Evolutionary conservation across 345 rosid species (phyloP).

Genomic region (Rhodamnia argentea): DNA sequence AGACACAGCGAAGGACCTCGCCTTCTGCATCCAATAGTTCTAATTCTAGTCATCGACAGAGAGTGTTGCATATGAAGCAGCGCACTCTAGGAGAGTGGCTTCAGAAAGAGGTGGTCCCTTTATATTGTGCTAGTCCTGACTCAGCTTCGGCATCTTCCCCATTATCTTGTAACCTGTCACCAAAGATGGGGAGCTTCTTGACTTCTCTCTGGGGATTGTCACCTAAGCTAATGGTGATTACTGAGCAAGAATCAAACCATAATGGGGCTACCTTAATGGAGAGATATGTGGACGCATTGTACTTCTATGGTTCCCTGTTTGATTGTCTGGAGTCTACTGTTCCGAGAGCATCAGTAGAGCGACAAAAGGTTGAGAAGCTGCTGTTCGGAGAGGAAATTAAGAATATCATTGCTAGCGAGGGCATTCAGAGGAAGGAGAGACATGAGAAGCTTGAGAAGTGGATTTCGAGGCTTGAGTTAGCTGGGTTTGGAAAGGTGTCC

Average conservation of each 20-base stretch:
- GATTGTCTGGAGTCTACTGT: slow-evolving; percentile 64
- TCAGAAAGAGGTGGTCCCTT: slow-evolving; percentile 32
- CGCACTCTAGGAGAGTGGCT: slow-evolving; percentile 65
- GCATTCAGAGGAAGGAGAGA: slow-evolving; percentile 51
- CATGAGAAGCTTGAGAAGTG: slow-evolving; percentile 70
- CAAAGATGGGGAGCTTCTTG: slow-evolving; percentile 40
- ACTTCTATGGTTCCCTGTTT: slow-evolving; percentile 53
- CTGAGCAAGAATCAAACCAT: slow-evolving; percentile 62
- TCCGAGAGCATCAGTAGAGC: slow-evolving; percentile 34
- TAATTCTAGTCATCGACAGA: slow-evolving; percentile 14
- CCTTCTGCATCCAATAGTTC: slow-evolving; percentile 22
- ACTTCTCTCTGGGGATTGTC: slow-evolving; percentile 45
- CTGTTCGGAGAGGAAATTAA: slow-evolving; percentile 66
- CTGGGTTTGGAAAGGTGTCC: slow-evolving; percentile 50
- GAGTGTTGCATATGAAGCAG: slow-evolving; percentile 27
- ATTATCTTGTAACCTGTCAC: slow-evolving; percentile 20
- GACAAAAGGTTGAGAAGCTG: slow-evolving; percentile 66
- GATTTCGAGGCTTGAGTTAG: slow-evolving; percentile 48
- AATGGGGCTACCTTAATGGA: slow-evolving; percentile 42
- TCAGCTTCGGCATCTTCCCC: slow-evolving; percentile 34
- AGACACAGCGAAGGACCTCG: slow-evolving; percentile 21
- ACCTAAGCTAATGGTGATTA: slow-evolving; percentile 55
- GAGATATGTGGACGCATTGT: slow-evolving; percentile 47
- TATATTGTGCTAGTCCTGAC: slow-evolving; percentile 34
- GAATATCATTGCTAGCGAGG: slow-evolving; percentile 65